Evolutionary conservation across 129 eudicot species (phyloP).

Genomic region (Flaveria trinervia): DNA sequence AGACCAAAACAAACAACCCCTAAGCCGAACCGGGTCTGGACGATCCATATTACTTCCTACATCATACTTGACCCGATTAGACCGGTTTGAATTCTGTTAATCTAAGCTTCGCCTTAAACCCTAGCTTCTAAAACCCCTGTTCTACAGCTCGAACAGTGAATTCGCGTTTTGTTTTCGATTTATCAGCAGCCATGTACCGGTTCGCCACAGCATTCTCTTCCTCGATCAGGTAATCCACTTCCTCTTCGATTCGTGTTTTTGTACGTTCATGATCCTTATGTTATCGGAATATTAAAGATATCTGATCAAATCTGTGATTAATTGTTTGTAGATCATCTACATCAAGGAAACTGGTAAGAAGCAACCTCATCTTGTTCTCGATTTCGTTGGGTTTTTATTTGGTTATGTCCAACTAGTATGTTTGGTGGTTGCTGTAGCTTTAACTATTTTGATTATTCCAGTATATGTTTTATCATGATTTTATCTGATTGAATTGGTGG

Average conservation of each 20-base stretch:
- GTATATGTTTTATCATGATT: not conserved
- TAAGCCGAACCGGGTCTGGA: too few relatives aligned
- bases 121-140: constrained; percentile 17
- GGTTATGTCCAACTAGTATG: not conserved
- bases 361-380: not conserved
- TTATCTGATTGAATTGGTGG: not conserved
- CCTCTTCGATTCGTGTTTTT: not conserved
- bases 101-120: constrained; percentile 25
- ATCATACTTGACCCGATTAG: too few relatives aligned
- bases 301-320: not conserved
- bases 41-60: too few relatives aligned
- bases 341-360: constrained; percentile 57
- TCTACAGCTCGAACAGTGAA: not conserved
- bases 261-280: not conserved
- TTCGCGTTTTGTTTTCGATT: not conserved
- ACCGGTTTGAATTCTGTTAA: too few relatives aligned
- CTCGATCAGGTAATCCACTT: constrained; percentile 48
- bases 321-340: constrained; percentile 59
- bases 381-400: not conserved
- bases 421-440: not conserved
- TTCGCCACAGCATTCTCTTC: constrained; percentile 59
- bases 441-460: constrained; percentile 1
- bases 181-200: constrained; percentile 51
- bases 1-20: too few relatives aligned
- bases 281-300: not conserved